These are phyloP conservation scores for Funneliformis caledonium DNA, from an alignment of 371 early-diverging fungal genomes.

Conservation along the genomic window DNA sequence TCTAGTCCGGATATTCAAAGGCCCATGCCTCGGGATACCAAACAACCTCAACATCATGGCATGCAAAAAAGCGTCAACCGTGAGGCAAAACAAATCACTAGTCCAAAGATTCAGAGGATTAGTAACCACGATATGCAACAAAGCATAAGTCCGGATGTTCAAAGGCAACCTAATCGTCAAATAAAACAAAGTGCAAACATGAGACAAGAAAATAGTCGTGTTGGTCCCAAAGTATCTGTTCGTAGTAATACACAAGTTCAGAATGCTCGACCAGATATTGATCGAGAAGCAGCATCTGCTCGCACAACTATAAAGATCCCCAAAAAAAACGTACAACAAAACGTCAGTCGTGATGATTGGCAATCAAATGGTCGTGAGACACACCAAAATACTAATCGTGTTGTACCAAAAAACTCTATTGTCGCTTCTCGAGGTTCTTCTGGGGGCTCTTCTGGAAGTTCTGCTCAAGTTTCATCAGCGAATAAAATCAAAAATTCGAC, in stretches of 20 bases:
- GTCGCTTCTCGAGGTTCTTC: not conserved
- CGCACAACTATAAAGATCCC: not conserved
- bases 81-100: not conserved
- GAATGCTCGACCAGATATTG: not conserved
- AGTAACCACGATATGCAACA: not conserved
- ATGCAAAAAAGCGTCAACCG: not conserved
- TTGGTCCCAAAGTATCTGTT: not conserved
- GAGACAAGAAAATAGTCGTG: not conserved
- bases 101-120: not conserved
- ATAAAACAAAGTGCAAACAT: not conserved
- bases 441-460: not conserved
- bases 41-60: not conserved
- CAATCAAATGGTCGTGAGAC: not conserved
- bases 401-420: not conserved
- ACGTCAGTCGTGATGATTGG: not conserved
- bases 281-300: not conserved
- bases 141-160: not conserved
- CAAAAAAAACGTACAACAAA: not conserved
- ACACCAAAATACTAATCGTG: no score
- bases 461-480: not conserved
- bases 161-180: not conserved
- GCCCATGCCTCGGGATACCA: not conserved
- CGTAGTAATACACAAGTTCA: not conserved
- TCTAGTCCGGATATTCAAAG: not conserved
- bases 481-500: not conserved